Evolutionary conservation across 2,329 filamentous ascomycete species (phyloP).

Genomic region (Gremmenia infestans): DNA sequence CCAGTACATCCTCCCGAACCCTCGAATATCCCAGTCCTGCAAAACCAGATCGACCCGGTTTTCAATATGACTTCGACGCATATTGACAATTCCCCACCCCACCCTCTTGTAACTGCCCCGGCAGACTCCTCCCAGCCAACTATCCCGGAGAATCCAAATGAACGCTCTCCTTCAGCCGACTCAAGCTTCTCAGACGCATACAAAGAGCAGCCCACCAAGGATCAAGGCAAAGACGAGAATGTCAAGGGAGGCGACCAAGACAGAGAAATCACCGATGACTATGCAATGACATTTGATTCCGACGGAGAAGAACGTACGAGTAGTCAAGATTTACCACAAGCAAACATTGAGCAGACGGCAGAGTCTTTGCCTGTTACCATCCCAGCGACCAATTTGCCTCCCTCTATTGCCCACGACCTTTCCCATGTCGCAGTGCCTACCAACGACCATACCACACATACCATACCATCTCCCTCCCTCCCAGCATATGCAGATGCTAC

Average conservation of each 20-base stretch:
- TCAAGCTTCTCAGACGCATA: constrained; percentile 33
- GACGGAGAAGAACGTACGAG: constrained; percentile 30
- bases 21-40: constrained; percentile 63
- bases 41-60: constrained; percentile 66
- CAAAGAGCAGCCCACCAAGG: constrained; percentile 26
- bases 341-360: constrained; percentile 26
- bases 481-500: constrained; percentile 8
- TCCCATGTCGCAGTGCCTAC: constrained; percentile 13
- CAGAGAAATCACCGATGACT: constrained; percentile 31
- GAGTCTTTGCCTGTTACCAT: constrained; percentile 22
- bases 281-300: constrained; percentile 35
- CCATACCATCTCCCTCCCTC: constrained; percentile 16
- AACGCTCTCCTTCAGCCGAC: constrained; percentile 20
- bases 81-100: constrained; percentile 35
- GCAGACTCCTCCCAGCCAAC: constrained; percentile 8
- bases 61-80: constrained; percentile 64
- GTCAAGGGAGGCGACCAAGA: constrained; percentile 11
- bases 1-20: constrained; percentile 64
- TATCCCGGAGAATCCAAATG: constrained; percentile 7
- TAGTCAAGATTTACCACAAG: constrained; percentile 31
- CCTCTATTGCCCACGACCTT: constrained; percentile 15
- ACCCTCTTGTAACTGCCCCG: constrained; percentile 13
- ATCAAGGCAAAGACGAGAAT: constrained; percentile 13
- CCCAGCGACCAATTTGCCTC: constrained; percentile 17
- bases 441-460: constrained; percentile 16